These are phyloP conservation scores for Acephala macrosclerotiorum DNA, from an alignment of 2,329 filamentous ascomycete genomes.

Conservation along the genomic window DNA sequence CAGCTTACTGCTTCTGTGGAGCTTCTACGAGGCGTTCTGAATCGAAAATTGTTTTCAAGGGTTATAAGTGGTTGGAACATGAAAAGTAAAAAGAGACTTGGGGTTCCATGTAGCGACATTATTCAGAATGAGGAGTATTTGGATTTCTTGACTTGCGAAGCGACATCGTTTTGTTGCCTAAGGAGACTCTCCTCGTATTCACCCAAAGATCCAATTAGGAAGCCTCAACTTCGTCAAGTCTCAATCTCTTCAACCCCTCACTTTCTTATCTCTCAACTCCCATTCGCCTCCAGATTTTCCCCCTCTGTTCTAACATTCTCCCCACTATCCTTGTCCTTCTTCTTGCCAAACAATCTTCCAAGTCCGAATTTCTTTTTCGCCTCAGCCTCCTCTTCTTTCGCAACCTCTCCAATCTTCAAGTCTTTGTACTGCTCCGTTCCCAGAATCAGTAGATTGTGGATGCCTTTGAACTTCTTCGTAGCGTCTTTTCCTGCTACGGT, in stretches of 20 bases:
- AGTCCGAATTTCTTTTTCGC: neutral
- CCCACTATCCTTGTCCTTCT: neutral
- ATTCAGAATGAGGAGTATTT: too few species aligned
- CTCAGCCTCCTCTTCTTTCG: neutral
- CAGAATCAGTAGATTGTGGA: constrained; percentile 7
- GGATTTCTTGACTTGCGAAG: too few species aligned
- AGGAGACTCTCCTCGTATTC: too few species aligned
- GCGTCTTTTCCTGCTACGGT: constrained; percentile 16
- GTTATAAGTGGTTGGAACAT: too few species aligned
- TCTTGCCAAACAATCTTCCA: neutral
- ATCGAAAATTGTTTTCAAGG: too few species aligned
- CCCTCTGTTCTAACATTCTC: neutral
- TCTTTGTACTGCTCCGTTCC: neutral
- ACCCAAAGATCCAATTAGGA: neutral
- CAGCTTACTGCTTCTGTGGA: too few species aligned
- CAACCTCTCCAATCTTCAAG: neutral
- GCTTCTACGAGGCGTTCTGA: too few species aligned
- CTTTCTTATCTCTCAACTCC: neutral
- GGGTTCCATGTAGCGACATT: too few species aligned
- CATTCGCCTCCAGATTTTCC: neutral
- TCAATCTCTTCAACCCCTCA: too few species aligned
- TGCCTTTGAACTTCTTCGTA: constrained; percentile 5
- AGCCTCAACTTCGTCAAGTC: neutral
- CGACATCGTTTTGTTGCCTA: too few species aligned
- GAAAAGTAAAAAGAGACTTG: too few species aligned